Evolutionary conservation across 73 alveolate genomes (phyloP).

Genomic region (Durusdinium trenchii): DNA sequence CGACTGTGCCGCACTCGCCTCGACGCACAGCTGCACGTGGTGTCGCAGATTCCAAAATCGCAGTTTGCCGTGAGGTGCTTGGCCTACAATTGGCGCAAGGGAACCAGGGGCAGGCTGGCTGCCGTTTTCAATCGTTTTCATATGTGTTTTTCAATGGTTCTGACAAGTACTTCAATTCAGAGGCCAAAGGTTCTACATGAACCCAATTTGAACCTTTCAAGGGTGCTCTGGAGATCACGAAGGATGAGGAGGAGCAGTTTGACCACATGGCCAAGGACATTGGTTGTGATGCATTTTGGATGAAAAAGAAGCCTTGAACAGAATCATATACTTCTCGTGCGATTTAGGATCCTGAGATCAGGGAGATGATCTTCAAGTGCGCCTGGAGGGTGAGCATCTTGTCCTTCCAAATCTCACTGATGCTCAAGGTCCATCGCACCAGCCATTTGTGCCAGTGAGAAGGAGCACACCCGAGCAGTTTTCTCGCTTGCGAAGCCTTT

Average conservation of each 20-base stretch:
- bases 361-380: constrained; percentile 84
- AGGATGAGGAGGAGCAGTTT: constrained; percentile 77
- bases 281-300: neutral
- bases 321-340: neutral
- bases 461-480: neutral
- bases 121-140: neutral
- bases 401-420: neutral
- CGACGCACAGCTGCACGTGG: neutral
- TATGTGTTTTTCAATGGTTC: neutral
- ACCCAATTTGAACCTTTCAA: neutral
- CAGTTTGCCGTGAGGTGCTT: constrained; percentile 19
- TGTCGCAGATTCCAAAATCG: neutral
- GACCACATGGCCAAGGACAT: constrained; percentile 80
- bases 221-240: constrained; percentile 58
- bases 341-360: constrained; percentile 71
- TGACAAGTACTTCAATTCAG: neutral
- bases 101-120: constrained; percentile 46
- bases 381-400: neutral
- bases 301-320: neutral
- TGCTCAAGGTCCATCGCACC: constrained; percentile 73
- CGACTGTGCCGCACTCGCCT: neutral
- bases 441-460: constrained; percentile 83
- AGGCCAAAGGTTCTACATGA: neutral
- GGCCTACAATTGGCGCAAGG: constrained; percentile 84
- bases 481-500: no score